Percentiles rank a stretch among this genome's conserved stretches.
Evolutionary conservation across 345 rosid genomes (phyloP).

Genomic region (Isatis tinctoria): DNA sequence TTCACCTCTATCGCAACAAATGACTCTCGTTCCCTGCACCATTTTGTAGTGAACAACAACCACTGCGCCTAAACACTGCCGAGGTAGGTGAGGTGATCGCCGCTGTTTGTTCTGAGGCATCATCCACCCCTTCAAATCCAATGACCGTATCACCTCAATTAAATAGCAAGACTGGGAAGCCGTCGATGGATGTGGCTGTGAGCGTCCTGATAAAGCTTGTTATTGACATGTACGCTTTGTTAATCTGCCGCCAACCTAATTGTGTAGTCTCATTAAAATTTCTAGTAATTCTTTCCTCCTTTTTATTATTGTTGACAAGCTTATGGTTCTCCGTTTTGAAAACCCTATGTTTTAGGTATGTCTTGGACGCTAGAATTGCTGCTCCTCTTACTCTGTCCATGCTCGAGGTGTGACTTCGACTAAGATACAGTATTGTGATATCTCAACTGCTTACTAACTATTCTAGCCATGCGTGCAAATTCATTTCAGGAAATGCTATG

Average conservation of each 20-base stretch:
- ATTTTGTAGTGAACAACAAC: slow-evolving; percentile 89
- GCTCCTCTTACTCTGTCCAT: slow-evolving; percentile 95
- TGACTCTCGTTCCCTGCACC: slow-evolving; percentile 24
- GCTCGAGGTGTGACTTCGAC: slow-evolving; percentile 70
- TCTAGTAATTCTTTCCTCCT: background rate
- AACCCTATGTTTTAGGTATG: slow-evolving; percentile 64
- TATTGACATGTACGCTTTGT: slow-evolving; percentile 78
- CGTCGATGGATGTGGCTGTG: slow-evolving; percentile 91
- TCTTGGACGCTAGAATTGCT: slow-evolving; percentile 90
- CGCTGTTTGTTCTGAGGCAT: slow-evolving; percentile 88
- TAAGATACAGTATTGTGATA: slow-evolving; percentile 2
- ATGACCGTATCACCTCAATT: slow-evolving; percentile 75
- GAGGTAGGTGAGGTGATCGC: slow-evolving; percentile 96
- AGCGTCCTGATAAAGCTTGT: slow-evolving; percentile 97
- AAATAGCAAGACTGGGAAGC: slow-evolving; percentile 76
- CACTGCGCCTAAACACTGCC: slow-evolving; percentile 72
- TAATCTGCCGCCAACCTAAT: background rate
- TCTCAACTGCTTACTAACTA: slow-evolving; percentile 28
- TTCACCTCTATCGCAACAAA: slow-evolving; percentile 8
- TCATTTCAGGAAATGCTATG: slow-evolving; percentile 83
- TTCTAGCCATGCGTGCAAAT: slow-evolving; percentile 7
- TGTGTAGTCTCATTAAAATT: slow-evolving; percentile 13
- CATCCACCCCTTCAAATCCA: slow-evolving; percentile 50
- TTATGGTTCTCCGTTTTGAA: slow-evolving; percentile 5
- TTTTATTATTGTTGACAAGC: slow-evolving; percentile 12